Evolutionary conservation across 2,329 filamentous ascomycete species (phyloP).

Genomic region (Arthrobotrys sphaeroides): DNA sequence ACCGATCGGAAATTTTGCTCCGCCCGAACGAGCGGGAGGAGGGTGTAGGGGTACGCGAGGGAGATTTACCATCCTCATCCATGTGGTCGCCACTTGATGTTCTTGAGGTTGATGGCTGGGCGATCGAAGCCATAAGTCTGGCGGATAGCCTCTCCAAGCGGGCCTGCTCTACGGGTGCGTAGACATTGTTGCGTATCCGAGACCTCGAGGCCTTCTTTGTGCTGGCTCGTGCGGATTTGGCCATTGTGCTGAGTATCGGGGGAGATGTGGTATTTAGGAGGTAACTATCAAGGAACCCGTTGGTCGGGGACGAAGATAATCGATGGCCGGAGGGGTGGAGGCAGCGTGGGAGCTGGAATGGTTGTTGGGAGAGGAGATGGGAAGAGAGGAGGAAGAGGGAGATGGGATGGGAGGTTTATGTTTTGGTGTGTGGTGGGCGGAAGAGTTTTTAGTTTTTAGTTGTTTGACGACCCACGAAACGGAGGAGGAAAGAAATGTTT

Average conservation of each 20-base stretch:
- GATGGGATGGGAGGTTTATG: constrained; percentile 5
- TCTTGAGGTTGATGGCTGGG: constrained; percentile 38
- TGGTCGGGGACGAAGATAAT: not conserved
- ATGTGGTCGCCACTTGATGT: constrained; percentile 49
- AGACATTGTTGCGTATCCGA: constrained; percentile 50
- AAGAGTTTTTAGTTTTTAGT: constrained; percentile 17
- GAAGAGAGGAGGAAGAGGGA: not conserved
- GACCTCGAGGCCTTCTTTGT: constrained; percentile 51
- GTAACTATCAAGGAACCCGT: not conserved
- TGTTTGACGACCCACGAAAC: constrained; percentile 48
- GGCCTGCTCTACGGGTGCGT: constrained; percentile 52
- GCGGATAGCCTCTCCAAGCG: constrained; percentile 51
- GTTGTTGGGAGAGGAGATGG: constrained; percentile 12
- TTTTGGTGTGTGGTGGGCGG: constrained; percentile 29
- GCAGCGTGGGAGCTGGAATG: constrained; percentile 13
- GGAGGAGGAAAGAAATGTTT: not conserved
- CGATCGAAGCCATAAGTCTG: constrained; percentile 49
- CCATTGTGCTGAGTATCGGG: constrained; percentile 39
- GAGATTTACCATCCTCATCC: constrained; percentile 55
- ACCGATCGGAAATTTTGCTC: constrained; percentile 33
- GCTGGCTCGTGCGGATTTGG: constrained; percentile 52
- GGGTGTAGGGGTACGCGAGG: constrained; percentile 19
- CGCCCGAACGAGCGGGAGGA: constrained; percentile 4
- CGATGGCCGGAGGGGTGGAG: not conserved
- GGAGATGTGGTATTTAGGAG: constrained; percentile 1